Evolutionary conservation across 306 rosid genomes (phyloP).

Genomic region (Rubus idaeus): DNA sequence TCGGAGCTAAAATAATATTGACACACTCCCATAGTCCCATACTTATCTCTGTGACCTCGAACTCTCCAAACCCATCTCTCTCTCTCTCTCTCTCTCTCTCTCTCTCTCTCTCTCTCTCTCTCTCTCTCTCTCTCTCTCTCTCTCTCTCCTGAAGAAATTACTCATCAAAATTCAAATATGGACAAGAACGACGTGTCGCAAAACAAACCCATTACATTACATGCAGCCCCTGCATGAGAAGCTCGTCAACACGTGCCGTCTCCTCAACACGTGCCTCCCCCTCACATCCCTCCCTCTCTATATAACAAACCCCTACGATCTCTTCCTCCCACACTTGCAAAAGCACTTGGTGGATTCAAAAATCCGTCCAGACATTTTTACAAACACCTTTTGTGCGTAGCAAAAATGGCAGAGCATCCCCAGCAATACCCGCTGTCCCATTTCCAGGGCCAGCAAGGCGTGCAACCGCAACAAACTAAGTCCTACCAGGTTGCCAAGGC

Average conservation of each 20-base stretch:
- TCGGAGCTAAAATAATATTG: background rate
- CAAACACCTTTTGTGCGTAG: background rate
- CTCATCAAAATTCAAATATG: background rate
- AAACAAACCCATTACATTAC: constrained; percentile 6
- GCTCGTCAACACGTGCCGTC: constrained; percentile 48
- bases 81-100: no score
- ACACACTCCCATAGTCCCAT: background rate
- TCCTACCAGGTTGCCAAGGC: constrained; percentile 52
- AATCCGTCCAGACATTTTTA: no score
- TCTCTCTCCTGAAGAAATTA: background rate
- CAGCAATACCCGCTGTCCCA: constrained; percentile 7
- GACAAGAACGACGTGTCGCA: constrained; percentile 43
- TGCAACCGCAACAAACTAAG: constrained; percentile 17
- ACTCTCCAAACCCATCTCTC: constrained; percentile 12
- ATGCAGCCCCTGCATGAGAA: constrained; percentile 72
- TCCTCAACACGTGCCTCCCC: constrained; percentile 42
- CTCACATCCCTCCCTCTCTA: constrained; percentile 13
- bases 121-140: no score
- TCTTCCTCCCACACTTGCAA: background rate
- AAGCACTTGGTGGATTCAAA: background rate
- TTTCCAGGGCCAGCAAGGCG: background rate
- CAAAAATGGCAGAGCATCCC: constrained; percentile 47
- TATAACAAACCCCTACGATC: background rate
- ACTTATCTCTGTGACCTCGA: background rate
- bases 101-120: no score